Conservation (phyloP, 2,329 filamentous ascomycete genomes). For the Dothideomycetes sp. region DNA sequence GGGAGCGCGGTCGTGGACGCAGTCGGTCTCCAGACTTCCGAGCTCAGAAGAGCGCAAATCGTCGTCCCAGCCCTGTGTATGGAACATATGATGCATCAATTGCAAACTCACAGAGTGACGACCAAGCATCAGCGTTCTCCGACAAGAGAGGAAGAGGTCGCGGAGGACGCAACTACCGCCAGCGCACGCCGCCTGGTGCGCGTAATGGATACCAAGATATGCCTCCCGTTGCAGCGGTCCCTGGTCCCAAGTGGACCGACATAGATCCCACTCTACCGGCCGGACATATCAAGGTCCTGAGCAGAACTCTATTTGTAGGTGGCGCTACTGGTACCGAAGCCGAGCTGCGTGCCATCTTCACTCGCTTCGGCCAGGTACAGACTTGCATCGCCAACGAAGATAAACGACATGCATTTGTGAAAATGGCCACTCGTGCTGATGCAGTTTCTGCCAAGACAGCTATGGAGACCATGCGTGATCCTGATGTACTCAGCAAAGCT, state of each 20-base stretch:
- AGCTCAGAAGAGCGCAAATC: conserved; percentile 46
- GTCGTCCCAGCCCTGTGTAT: conserved; percentile 58
- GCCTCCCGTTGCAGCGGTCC: not conserved
- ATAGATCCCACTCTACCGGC: conserved; percentile 63
- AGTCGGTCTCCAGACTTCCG: conserved; percentile 63
- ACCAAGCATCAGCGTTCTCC: conserved; percentile 9
- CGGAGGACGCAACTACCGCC: conserved; percentile 62
- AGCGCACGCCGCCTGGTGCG: conserved; percentile 55
- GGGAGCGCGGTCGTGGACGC: conserved; percentile 53
- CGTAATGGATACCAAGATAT: conserved; percentile 11
- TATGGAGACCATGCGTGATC: conserved; percentile 78
- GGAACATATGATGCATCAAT: conserved; percentile 57
- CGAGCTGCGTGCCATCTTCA: conserved; percentile 73
- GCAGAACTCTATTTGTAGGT: conserved; percentile 90
- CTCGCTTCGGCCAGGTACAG: conserved; percentile 75
- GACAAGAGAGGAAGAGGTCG: conserved; percentile 30
- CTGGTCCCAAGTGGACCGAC: conserved; percentile 58
- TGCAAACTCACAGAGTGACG: conserved; percentile 5
- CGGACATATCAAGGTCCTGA: conserved; percentile 81
- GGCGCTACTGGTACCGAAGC: conserved; percentile 72
- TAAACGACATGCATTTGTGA: conserved; percentile 96
- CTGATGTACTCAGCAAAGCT: conserved; percentile 57
- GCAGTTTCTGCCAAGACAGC: conserved; percentile 73
- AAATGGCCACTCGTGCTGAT: conserved; percentile 86
- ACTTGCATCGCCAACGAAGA: conserved; percentile 98